These are phyloP conservation scores for Kickxella alabastrina DNA, from an alignment of 192 early-diverging fungal genomes.

Conservation along the genomic window DNA sequence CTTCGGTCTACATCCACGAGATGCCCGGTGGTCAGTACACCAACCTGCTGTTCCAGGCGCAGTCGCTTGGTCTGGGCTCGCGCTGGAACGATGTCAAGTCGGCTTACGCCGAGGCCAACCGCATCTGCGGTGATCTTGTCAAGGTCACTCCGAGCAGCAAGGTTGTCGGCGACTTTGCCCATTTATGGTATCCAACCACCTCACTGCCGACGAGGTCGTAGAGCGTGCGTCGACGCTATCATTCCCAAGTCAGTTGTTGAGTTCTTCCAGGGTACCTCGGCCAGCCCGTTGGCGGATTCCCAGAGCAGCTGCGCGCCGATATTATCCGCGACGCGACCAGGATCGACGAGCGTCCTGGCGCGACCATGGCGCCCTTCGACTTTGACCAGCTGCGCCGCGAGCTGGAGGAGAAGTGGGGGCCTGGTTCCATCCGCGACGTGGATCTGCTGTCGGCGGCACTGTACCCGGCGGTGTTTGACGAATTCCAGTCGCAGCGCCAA, in stretches of 20 bases:
- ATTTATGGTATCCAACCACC: slow-evolving; percentile 95
- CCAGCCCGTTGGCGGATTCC: slow-evolving; percentile 92
- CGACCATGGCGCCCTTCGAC: slow-evolving; percentile 73
- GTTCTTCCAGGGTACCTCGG: slow-evolving; percentile 97
- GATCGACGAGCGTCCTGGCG: slow-evolving; percentile 85
- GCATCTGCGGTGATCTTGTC: slow-evolving; percentile 90
- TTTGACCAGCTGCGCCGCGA: slow-evolving; percentile 67
- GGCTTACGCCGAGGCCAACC: slow-evolving; percentile 87
- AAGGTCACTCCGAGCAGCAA: slow-evolving; percentile 98
- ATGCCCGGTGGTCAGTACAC: slow-evolving; percentile 99
- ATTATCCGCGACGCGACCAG: slow-evolving; percentile 75
- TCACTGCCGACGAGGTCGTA: slow-evolving; percentile 69
- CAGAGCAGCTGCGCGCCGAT: slow-evolving; percentile 76
- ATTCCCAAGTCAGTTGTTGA: slow-evolving; percentile 91
- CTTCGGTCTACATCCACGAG: slow-evolving; percentile 92
- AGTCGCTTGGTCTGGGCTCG: slow-evolving; percentile 88
- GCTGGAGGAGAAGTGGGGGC: slow-evolving; percentile 78
- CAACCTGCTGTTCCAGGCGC: slow-evolving; percentile 96
- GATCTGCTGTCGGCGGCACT: slow-evolving; percentile 85
- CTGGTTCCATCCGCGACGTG: slow-evolving; percentile 71
- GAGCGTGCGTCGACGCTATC: slow-evolving; percentile 74
- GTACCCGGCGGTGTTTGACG: slow-evolving; percentile 91
- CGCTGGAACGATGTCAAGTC: slow-evolving; percentile 93
- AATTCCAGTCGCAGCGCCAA: slow-evolving; percentile 68
- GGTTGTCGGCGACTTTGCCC: slow-evolving; percentile 96